Conservation (phyloP, 106 monocot species). For the Dactylorhiza incarnata region DNA sequence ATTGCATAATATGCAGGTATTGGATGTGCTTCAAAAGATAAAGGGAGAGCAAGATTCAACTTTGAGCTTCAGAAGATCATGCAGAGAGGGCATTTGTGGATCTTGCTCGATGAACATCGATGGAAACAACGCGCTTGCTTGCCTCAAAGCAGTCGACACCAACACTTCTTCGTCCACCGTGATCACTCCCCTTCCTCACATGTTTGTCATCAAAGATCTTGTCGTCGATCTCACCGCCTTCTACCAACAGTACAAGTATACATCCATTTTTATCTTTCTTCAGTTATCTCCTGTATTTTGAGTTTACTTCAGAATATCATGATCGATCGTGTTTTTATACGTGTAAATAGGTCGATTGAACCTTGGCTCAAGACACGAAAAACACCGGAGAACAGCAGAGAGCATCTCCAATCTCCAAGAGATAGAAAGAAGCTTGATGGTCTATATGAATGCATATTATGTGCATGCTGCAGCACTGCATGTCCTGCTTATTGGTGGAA, state of each 20-base stretch:
- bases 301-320: no score
- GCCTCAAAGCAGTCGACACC: constrained; percentile 47
- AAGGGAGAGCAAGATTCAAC: constrained; percentile 58
- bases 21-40: constrained; percentile 67
- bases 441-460: constrained; percentile 48
- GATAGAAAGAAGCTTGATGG: constrained; percentile 36
- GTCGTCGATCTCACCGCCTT: constrained; percentile 50
- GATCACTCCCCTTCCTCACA: constrained; percentile 78
- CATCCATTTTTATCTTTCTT: background rate
- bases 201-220: constrained; percentile 54
- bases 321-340: no score
- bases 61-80: constrained; percentile 57
- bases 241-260: constrained; percentile 55
- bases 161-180: constrained; percentile 36
- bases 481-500: constrained; percentile 89
- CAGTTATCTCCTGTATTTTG: background rate
- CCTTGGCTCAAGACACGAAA: constrained; percentile 48
- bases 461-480: constrained; percentile 68
- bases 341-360: constrained; percentile 15
- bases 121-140: constrained; percentile 65
- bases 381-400: constrained; percentile 20
- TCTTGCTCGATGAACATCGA: constrained; percentile 83
- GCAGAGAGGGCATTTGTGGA: constrained; percentile 73
- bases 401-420: constrained; percentile 36
- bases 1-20: constrained; percentile 7